These are phyloP conservation scores for Chlamydomonas sp. DNA, from an alignment of 139 green algal genomes.

Conservation along the genomic window DNA sequence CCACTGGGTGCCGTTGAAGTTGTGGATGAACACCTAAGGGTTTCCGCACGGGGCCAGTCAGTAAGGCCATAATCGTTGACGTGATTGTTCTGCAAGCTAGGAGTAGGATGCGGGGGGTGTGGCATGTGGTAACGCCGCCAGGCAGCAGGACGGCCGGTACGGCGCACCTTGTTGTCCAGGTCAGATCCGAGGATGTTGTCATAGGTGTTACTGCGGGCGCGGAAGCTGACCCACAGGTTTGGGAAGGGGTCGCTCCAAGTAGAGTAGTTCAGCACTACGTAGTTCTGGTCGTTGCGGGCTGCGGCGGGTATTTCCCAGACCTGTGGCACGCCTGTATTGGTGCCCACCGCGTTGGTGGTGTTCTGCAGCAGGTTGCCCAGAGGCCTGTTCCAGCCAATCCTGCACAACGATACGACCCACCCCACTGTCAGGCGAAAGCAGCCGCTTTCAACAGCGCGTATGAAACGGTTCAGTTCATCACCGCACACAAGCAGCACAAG, in stretches of 20 bases:
- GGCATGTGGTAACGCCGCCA: neutral
- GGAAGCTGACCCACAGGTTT: constrained; percentile 18
- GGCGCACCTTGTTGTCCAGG: neutral
- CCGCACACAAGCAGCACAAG: too few species aligned
- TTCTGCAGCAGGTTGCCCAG: neutral
- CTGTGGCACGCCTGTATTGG: neutral
- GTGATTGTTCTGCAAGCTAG: neutral
- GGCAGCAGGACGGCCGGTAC: neutral
- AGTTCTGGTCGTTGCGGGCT: neutral
- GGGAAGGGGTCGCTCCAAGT: neutral
- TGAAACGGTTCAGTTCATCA: too few species aligned
- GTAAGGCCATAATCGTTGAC: too few species aligned
- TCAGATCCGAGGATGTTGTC: constrained; percentile 5
- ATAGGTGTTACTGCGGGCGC: neutral
- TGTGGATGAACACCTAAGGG: constrained; percentile 14
- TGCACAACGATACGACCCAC: too few species aligned
- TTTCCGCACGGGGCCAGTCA: neutral
- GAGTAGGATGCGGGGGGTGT: neutral
- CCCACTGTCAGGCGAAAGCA: too few species aligned
- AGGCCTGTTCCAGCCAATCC: constrained; percentile 8
- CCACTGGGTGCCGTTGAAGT: constrained; percentile 18
- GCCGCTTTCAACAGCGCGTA: too few species aligned
- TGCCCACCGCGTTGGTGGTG: neutral
- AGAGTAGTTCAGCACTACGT: neutral
- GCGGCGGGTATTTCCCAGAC: neutral